Percentiles rank a stretch among this genome's conserved stretches.
phyloP scores from a whole-genome alignment of 768 basidiomycete species.

The Polyporus arcularius region DNA sequence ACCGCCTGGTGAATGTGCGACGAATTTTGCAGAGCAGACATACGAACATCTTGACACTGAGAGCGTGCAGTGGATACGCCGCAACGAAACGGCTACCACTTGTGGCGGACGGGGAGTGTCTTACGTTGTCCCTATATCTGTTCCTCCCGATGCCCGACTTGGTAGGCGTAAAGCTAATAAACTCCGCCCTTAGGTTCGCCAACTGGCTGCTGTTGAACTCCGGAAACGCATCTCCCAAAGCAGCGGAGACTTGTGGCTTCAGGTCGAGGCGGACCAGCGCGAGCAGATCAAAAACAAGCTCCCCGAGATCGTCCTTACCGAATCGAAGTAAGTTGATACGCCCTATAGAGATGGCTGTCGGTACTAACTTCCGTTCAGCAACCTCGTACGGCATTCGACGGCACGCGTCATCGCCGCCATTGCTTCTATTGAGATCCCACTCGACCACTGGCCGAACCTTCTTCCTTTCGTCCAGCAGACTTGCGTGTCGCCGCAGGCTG shows the following conservation, averaged over 20 bases:
- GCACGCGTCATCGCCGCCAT: slow-evolving; percentile 93
- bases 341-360: slow-evolving; percentile 16
- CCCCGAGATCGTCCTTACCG: slow-evolving; percentile 74
- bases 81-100: too few species aligned
- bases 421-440: slow-evolving; percentile 82
- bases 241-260: slow-evolving; percentile 81
- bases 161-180: background rate
- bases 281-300: slow-evolving; percentile 84
- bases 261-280: slow-evolving; percentile 65
- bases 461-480: slow-evolving; percentile 85
- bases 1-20: too few species aligned
- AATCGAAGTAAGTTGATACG: slow-evolving; percentile 58
- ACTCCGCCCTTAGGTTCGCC: slow-evolving; percentile 69
- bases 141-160: too few species aligned
- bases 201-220: slow-evolving; percentile 95
- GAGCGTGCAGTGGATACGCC: too few species aligned
- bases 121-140: too few species aligned
- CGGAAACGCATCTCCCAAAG: slow-evolving; percentile 86
- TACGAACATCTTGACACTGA: too few species aligned
- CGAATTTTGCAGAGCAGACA: too few species aligned
- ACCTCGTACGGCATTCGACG: slow-evolving; percentile 88
- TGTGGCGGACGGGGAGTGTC: too few species aligned
- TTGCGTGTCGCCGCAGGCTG: slow-evolving; percentile 62
- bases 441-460: slow-evolving; percentile 81
- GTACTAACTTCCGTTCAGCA: slow-evolving; percentile 45